Conservation (phyloP, 768 basidiomycete species). For the Grammothele lineata region DNA sequence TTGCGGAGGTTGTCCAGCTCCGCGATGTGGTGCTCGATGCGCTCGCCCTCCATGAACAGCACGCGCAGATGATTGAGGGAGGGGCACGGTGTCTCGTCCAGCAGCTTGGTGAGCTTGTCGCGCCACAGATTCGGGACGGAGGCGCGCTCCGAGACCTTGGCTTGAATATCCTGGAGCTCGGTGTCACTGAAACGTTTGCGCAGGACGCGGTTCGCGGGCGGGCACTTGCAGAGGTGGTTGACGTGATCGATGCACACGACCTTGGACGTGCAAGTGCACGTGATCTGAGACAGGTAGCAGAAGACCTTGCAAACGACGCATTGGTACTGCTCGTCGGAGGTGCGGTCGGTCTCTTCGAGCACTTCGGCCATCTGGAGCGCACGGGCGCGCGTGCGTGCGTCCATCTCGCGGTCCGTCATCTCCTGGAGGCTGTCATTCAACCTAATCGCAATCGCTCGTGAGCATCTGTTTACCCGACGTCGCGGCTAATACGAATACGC, state of each 20-base stretch:
- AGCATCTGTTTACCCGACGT: constrained; percentile 11
- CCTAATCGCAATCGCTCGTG: constrained; percentile 43
- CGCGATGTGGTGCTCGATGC: constrained; percentile 68
- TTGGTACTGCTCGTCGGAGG: constrained; percentile 90
- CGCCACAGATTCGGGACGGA: constrained; percentile 74
- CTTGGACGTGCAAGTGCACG: constrained; percentile 71
- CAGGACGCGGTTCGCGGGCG: constrained; percentile 52
- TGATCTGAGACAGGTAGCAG: constrained; percentile 92
- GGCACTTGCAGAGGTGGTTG: constrained; percentile 68
- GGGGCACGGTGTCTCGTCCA: constrained; percentile 69
- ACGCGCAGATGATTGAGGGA: constrained; percentile 73
- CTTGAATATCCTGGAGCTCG: constrained; percentile 64
- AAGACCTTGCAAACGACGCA: constrained; percentile 91
- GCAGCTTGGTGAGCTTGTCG: constrained; percentile 57
- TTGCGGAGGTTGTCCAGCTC: constrained; percentile 71
- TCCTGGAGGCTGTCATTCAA: constrained; percentile 77
- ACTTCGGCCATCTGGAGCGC: constrained; percentile 57
- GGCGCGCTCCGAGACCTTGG: constrained; percentile 67
- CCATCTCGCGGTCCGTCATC: constrained; percentile 85
- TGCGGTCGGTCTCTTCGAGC: constrained; percentile 71
- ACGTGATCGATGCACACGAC: constrained; percentile 87
- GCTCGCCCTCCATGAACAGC: constrained; percentile 85
- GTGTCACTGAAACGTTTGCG: constrained; percentile 81
- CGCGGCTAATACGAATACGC: constrained; percentile 12
- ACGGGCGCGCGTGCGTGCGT: constrained; percentile 60